Evolutionary conservation across 2,329 filamentous ascomycete species (phyloP), one percentile per base, ranked within the genome.

Genomic region (Pseudocercospora musae): DNA sequence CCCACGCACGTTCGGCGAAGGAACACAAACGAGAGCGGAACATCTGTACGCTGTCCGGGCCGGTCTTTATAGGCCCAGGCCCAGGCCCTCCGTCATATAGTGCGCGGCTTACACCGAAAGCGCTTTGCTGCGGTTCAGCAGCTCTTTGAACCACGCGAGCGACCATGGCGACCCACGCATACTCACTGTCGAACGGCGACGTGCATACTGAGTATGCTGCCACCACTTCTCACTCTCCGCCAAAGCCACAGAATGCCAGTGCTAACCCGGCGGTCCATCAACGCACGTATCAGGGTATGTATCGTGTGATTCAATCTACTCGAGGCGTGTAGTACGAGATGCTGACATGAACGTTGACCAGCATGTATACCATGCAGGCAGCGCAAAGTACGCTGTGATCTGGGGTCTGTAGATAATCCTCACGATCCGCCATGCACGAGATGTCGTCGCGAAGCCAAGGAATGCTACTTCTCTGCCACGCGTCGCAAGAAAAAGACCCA

Each of bases 381-480:
- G 37, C 77, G 84, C 64, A 87, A 86, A 69, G 85, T 76, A 71
- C 81, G 83, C 57, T 87, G 85, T 74, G 83, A 85, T 67, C 76
- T 86, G 53, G 83, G 83, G 37, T 89, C 88, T 72, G 94, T 98
- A 74, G 95, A 98, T 78, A 94, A 95, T 71, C 95, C 95, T 23
- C 88, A 93, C 77, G 92, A 96, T 71, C 94, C 94, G 59, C 95
- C 95, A 2, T 99, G 95, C 77, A 90, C 94, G 63, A 88, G 95
- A 73, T 99, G 95, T 76, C 89, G 92, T 58, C 88, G 95, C 69
- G 95, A 99, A 81, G 92, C 89, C 80, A 98, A 98, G 77, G 89
- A 96, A 72, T 99, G 95, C 81, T 96, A 89, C 83, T 99, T 99
- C 81, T 96, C 92, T 66, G 91, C 92, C 20, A 98, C 93, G 31